Evolutionary conservation across 2,329 filamentous ascomycete species (phyloP).

Genomic region (Cryphonectria naterciae): DNA sequence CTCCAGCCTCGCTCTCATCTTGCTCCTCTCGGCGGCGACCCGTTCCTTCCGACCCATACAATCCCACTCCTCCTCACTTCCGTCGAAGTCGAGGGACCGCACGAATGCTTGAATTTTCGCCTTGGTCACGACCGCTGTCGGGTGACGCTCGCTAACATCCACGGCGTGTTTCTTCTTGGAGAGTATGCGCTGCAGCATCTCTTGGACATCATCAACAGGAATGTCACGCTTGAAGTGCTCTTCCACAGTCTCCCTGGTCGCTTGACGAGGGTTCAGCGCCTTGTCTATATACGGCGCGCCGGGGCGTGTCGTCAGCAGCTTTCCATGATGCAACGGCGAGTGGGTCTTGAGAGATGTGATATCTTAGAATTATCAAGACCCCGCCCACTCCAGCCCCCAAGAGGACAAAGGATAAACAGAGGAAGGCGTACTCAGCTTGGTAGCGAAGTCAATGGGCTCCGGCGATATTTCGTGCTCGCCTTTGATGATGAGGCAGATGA

Average conservation of each 20-base stretch:
- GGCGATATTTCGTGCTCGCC: conserved; percentile 15
- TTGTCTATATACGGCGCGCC: not conserved
- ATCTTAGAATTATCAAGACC: not conserved
- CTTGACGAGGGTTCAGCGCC: conserved; percentile 24
- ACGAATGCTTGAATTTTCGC: conserved; percentile 23
- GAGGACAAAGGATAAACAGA: not conserved
- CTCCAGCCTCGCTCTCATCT: conserved; percentile 15
- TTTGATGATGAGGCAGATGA: conserved; percentile 28
- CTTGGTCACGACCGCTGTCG: conserved; percentile 8
- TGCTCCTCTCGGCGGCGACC: not conserved
- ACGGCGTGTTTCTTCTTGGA: conserved; percentile 27
- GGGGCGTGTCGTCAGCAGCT: not conserved
- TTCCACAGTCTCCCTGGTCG: not conserved
- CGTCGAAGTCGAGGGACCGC: conserved; percentile 21
- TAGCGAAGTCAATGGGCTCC: conserved; percentile 21
- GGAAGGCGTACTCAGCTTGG: conserved; percentile 15
- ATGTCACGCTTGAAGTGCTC: conserved; percentile 23
- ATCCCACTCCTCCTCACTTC: conserved; percentile 19
- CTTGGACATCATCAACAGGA: conserved; percentile 18
- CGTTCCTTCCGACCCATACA: not conserved
- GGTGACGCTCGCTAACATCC: conserved; percentile 11
- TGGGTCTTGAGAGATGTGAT: not conserved
- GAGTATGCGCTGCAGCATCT: conserved; percentile 25
- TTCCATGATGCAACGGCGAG: not conserved
- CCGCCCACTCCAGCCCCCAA: not conserved